A percentile compares a stretch with the other conserved stretches of the same genome.
Conservation (phyloP, 495 filamentous ascomycete species). For the Neurospora sp. region DNA sequence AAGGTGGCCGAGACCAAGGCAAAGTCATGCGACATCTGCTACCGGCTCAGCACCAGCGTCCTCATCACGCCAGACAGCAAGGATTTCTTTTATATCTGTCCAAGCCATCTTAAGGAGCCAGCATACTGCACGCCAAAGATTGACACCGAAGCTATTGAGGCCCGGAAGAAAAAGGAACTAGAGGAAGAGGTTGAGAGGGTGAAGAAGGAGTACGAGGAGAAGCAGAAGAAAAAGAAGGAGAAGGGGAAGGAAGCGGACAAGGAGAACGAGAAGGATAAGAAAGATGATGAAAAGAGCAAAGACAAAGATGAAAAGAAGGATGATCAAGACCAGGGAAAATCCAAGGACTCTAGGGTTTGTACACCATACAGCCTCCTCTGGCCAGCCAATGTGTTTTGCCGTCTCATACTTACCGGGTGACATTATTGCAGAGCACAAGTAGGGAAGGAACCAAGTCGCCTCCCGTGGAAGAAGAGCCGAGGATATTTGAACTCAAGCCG, state of each 20-base stretch:
- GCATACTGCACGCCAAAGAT: slow-evolving; percentile 73
- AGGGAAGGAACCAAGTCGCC: slow-evolving; percentile 28
- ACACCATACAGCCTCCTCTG: slow-evolving; percentile 30
- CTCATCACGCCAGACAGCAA: slow-evolving; percentile 86
- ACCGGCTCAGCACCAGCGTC: slow-evolving; percentile 77
- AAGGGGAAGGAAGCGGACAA: slow-evolving; percentile 32
- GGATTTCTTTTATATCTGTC: slow-evolving; percentile 94
- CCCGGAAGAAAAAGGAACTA: slow-evolving; percentile 56
- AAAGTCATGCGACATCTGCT: slow-evolving; percentile 84
- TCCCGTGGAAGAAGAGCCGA: slow-evolving; percentile 52
- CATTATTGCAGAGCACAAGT: slow-evolving; percentile 10
- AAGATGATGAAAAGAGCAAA: slow-evolving; percentile 45
- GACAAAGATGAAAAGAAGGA: slow-evolving; percentile 36
- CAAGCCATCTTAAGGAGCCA: slow-evolving; percentile 71
- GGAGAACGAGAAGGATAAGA: slow-evolving; percentile 36
- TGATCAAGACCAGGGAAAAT: slow-evolving; percentile 34
- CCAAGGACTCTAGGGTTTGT: slow-evolving; percentile 38
- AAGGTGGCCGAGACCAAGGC: slow-evolving; percentile 74
- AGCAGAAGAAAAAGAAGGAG: slow-evolving; percentile 50
- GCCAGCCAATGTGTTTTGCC: neutral
- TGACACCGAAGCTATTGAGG: slow-evolving; percentile 62
- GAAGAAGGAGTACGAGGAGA: slow-evolving; percentile 71
- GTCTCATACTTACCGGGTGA: neutral
- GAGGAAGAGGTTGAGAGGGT: slow-evolving; percentile 63
- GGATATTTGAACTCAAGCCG: slow-evolving; percentile 82